Evolutionary conservation across 768 basidiomycete species (phyloP), one percentile per base, ranked within the genome.

Genomic region (Phanerochaete sordida): DNA sequence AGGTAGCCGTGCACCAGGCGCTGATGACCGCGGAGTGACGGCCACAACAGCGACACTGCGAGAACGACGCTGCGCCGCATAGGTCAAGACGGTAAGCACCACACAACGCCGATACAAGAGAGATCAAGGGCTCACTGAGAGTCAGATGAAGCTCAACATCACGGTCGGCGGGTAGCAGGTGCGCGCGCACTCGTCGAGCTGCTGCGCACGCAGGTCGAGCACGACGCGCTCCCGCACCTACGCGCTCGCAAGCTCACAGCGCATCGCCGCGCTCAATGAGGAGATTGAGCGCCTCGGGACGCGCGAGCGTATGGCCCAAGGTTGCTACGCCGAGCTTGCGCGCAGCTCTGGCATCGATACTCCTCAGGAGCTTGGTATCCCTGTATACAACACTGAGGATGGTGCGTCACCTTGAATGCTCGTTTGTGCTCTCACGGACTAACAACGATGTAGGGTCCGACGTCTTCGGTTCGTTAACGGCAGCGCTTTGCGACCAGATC

Each of bases 381-480:
- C 94, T 5, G 92, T 98, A 21, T 98, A 84, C 73, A 84, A 98
- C 73, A 98, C 96, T 0, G 95, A 96, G 69, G 83, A 89, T 79
- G 97, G 95, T 93, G 66, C 59, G 85, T 19, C 35, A 23, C 2
- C 48, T 56, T 46, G 16, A n/a, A n/a, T n/a, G n/a, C n/a, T n/a
- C n/a, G n/a, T n/a, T n/a, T n/a, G n/a, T n/a, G n/a, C n/a, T n/a
- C n/a, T n/a, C n/a, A n/a, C n/a, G n/a, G n/a, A n/a, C n/a, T n/a
- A n/a, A n/a, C n/a, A n/a, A 96, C 95, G 96, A 55, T 83, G 88
- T 50, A 95, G 98, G 74, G 80, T 99, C 68, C 88, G 95, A 76
- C 24, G 72, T 82, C 8, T 67, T 78, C n/a, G 78, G 82, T 1
- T 92, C 93, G 0, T 79, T 99, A 62, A 93, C 94, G 47, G 84